These are phyloP conservation scores for Citrullus colocynthis DNA, from an alignment of 306 rosid species.

Conservation along the genomic window DNA sequence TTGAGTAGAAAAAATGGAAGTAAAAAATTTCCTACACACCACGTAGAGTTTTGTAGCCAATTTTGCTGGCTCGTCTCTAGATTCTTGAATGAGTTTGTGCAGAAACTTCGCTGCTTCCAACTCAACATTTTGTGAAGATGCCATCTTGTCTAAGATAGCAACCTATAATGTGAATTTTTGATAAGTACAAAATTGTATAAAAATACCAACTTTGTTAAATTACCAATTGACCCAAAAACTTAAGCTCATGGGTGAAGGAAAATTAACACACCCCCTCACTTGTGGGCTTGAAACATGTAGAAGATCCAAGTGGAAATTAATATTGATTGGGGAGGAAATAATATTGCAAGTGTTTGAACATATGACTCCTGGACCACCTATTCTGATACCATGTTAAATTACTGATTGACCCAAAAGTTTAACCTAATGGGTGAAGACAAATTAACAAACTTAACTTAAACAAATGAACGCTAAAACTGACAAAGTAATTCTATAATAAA, in stretches of 20 bases:
- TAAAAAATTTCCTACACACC: slow-evolving; percentile 30
- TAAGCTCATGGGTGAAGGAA: too few species aligned
- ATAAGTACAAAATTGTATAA: not conserved
- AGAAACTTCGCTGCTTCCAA: slow-evolving; percentile 99
- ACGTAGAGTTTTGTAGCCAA: slow-evolving; percentile 89
- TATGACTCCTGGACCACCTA: too few species aligned
- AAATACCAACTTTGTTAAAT: not conserved
- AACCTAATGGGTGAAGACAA: too few species aligned
- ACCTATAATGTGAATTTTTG: not conserved
- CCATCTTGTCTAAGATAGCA: slow-evolving; percentile 53
- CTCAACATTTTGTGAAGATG: slow-evolving; percentile 80
- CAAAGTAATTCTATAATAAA: not conserved
- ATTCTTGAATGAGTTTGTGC: slow-evolving; percentile 95
- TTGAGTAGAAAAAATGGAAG: slow-evolving; percentile 7
- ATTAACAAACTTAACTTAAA: not conserved
- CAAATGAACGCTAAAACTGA: not conserved
- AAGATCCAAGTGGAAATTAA: too few species aligned
- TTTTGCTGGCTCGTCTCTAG: slow-evolving; percentile 93
- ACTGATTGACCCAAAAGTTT: too few species aligned
- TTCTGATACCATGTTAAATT: too few species aligned
- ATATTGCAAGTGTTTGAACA: too few species aligned
- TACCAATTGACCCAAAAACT: too few species aligned
- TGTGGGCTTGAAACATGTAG: too few species aligned
- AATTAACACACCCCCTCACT: too few species aligned
- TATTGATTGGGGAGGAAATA: too few species aligned